phyloP scores from a whole-genome alignment of 2,329 filamentous ascomycete genomes.

The Phialocephala sp. region DNA sequence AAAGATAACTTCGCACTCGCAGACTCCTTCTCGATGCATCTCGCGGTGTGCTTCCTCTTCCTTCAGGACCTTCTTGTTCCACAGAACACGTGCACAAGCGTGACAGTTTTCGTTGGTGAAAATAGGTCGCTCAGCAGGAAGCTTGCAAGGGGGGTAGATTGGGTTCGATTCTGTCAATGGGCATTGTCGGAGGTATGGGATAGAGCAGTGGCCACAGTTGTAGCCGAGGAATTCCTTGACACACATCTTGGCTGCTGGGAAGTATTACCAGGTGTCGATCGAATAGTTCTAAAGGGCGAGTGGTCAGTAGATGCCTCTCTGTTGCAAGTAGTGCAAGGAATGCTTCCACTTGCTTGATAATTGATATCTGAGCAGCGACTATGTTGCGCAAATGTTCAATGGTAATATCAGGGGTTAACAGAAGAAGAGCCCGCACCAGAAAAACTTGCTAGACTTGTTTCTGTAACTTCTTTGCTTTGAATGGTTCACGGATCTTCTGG shows the following conservation, averaged over 20 bases:
- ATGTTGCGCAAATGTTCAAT: too few species aligned
- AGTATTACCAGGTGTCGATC: neutral
- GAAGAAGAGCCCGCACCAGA: neutral
- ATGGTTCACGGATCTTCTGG: neutral
- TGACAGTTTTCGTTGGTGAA: constrained; percentile 38
- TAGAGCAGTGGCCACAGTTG: constrained; percentile 53
- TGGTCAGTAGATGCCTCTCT: too few species aligned
- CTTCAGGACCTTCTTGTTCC: constrained; percentile 38
- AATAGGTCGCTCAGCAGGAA: constrained; percentile 37
- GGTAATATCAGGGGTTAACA: too few species aligned
- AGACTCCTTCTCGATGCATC: constrained; percentile 34
- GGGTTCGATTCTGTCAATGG: constrained; percentile 42
- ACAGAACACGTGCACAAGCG: constrained; percentile 39
- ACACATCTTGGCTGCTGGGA: constrained; percentile 48
- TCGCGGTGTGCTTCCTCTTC: constrained; percentile 37
- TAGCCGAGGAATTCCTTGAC: constrained; percentile 53
- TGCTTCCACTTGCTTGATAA: too few species aligned
- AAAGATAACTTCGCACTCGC: constrained; percentile 38
- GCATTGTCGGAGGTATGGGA: constrained; percentile 49
- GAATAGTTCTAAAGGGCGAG: neutral
- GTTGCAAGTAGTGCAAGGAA: too few species aligned
- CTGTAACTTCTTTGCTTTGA: neutral
- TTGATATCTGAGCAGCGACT: too few species aligned
- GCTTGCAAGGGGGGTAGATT: constrained; percentile 37
- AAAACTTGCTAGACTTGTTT: neutral